Base-by-base conservation (phyloP, 768 basidiomycete species). In the Thelephora ganbajun region DNA sequence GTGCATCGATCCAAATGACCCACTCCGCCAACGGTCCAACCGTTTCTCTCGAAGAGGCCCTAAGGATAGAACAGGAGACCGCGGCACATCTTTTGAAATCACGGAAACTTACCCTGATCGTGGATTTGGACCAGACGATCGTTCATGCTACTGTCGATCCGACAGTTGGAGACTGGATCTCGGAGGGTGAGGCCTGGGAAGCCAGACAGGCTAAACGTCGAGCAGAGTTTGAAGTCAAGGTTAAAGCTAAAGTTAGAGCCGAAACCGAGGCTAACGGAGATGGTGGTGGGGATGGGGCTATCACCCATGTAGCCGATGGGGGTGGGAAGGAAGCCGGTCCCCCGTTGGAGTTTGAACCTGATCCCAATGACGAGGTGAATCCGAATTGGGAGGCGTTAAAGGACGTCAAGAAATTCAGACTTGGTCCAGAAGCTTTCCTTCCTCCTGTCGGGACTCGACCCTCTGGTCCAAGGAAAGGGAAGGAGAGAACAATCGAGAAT, bases 81-180 rank as follows among this genome's bases (percentile, higher is more conserved):
- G 83, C 89, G 1, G 68, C 81, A 1, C 81, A 80, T 54, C 77
- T 99, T 33, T 73, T 89, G 57, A 71, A 74, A 48, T 68, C 75
- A 4, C 75, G 80, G 47, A 90, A 81, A 61, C 79, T 99, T 30
- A 90, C 88, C 33, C 80, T 99, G 44, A 97, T 99, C 54, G 94
- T 99, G 56, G 96, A 99, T 69, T 76, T 99, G 33, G 96, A 99
- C 66, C 96, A 99, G 63, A 99, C 96, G 11, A 92, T 98, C 61
- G 89, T 99, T 3, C 96, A 99, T 59, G 94, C 96, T 6, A 97
- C 94, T 0, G 93, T 97, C 20, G 96, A 99, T 64, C 94, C 96
- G 4, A 98, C 96, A 0, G 90, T 98, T 1, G 93, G 91, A 30
- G 94, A 97, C 61, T 98, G 96, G 96, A 87, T 96, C 57, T 61